Evolutionary conservation across 257 asterid species (phyloP), one percentile per base, ranked within the genome.

Genomic region (Fraxinus anomala): DNA sequence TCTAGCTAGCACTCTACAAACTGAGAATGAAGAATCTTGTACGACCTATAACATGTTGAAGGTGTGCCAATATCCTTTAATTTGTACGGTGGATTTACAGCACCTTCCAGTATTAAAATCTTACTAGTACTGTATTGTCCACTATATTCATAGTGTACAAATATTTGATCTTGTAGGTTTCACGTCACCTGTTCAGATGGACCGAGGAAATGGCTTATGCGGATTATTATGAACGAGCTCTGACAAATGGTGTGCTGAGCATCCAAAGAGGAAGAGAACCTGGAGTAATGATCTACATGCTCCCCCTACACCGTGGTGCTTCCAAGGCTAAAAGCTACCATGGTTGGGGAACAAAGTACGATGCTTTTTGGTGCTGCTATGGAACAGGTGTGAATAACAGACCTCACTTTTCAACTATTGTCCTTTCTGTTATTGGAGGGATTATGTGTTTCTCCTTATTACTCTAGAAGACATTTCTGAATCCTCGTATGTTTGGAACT

Each of bases 1-100:
- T 49, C 69, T 95, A 78, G 97, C 96, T 17, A 82, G 66, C 65
- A 85, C 91, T 0, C 85, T 93, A 26, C 75, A 73, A 10, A 83
- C 80, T 0, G 98, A 95, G 84, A 95, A 89, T 31, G 97, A 93
- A 83, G 99, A 95, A 79, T 90, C 99, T 0, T 93, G 98, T 69
- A 91, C 99, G 3, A 95, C 99, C 19, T 95, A 95, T 72, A 95
- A 95, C 93, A 90, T 95, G 98, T 87, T 95, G 17, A 95, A 95
- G 97, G 98, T 88, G 54, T 37, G 72, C 9, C n/a, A 6, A 73
- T 2, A 21, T 40, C 28, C 30, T 54, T 30, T 42, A 16, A 11
- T 51, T 10, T 31, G 72, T 72, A 70, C 17, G 30, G 6, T 23
- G 6, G 16, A 61, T 61, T 61, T 61, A 21, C 6, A 61, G 33